phyloP scores from a whole-genome alignment of 2,329 filamentous ascomycete species.

The Stylonectria norvegica region DNA sequence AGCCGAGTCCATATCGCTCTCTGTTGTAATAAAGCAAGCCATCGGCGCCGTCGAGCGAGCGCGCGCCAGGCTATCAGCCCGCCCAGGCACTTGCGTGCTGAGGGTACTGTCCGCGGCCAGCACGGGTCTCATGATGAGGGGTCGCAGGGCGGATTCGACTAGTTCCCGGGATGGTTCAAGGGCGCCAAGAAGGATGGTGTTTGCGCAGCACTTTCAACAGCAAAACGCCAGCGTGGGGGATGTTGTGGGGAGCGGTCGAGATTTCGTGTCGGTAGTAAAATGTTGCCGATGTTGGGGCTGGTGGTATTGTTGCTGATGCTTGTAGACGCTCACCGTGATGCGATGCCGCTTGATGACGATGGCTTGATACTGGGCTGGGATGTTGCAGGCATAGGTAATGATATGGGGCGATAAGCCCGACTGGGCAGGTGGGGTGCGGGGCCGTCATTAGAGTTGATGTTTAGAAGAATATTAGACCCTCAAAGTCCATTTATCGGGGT shows the following conservation, averaged over 20 bases:
- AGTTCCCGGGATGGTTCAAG: too few relatives aligned
- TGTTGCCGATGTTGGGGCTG: background rate
- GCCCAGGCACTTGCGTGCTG: constrained; percentile 17
- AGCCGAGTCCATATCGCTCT: constrained; percentile 29
- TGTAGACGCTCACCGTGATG: constrained; percentile 2
- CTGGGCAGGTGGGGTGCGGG: constrained; percentile 20
- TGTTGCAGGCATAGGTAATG: constrained; percentile 1
- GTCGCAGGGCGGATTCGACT: too few relatives aligned
- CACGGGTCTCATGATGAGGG: constrained; percentile 30
- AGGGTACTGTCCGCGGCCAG: constrained; percentile 20
- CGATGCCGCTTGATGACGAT: constrained; percentile 21
- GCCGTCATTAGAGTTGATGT: constrained; percentile 8
- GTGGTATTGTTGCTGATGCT: background rate
- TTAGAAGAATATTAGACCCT: constrained; percentile 2
- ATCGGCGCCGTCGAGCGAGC: constrained; percentile 24
- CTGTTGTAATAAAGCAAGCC: constrained; percentile 36
- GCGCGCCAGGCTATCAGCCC: constrained; percentile 19
- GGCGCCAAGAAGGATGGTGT: too few relatives aligned
- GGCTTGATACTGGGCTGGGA: constrained; percentile 13
- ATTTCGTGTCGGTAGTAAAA: background rate
- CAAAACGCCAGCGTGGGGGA: too few relatives aligned
- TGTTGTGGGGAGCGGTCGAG: background rate
- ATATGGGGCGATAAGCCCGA: constrained; percentile 16
- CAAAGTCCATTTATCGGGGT: too few relatives aligned
- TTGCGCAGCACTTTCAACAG: too few relatives aligned